Evolutionary conservation across 139 green algal genomes (phyloP).

Genomic region (Volvox africanus): DNA sequence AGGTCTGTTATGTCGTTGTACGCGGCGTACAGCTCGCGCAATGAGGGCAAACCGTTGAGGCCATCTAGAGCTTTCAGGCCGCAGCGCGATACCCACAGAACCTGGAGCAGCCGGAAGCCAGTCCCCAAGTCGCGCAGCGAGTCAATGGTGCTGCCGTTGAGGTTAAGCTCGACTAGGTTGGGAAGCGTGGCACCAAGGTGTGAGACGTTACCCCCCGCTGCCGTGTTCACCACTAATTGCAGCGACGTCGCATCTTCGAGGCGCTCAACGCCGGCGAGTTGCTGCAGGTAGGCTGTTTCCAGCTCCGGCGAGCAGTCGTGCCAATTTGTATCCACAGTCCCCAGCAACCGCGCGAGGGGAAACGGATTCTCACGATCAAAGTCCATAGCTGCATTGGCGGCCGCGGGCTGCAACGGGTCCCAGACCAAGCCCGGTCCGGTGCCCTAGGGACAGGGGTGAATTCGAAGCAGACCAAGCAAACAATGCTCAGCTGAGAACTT

Average conservation of each 20-base stretch:
- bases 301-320: conserved; percentile 13
- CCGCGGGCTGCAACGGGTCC: conserved; percentile 7
- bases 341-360: conserved; percentile 3
- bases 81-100: conserved; percentile 63
- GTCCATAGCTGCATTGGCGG: conserved; percentile 34
- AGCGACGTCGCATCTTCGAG: conserved; percentile 47
- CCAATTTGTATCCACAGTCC: not conserved
- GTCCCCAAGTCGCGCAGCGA: conserved; percentile 66
- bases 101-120: conserved; percentile 57
- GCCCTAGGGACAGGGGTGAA: not conserved
- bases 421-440: conserved; percentile 2
- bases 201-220: conserved; percentile 34
- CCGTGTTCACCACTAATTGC: conserved; percentile 55
- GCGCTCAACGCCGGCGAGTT: conserved; percentile 51
- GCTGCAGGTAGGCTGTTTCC: conserved; percentile 49
- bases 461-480: not conserved
- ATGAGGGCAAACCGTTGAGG: conserved; percentile 48
- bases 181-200: conserved; percentile 60
- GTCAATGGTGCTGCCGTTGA: conserved; percentile 57
- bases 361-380: conserved; percentile 40
- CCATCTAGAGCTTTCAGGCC: conserved; percentile 41
- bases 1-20: conserved; percentile 66
- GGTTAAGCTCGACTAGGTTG: conserved; percentile 65
- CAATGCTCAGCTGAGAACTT: not conserved
- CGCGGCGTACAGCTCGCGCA: conserved; percentile 67